Evolutionary conservation across 495 filamentous ascomycete species (phyloP).

Genomic region (Annulohypoxylon bovei): DNA sequence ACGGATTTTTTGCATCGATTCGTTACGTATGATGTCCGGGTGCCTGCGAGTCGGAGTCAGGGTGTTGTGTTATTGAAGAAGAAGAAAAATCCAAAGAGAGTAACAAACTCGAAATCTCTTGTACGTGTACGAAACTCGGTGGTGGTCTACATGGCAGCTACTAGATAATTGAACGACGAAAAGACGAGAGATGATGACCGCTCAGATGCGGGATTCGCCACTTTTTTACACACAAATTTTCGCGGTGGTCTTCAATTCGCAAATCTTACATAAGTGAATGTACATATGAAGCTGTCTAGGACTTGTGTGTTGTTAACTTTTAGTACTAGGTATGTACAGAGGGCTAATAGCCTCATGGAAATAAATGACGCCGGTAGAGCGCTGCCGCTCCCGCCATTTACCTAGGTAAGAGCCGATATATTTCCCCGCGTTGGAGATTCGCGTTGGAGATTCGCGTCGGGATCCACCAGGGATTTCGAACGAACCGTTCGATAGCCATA

Average conservation of each 20-base stretch:
- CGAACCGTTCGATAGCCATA: slow-evolving; percentile 30
- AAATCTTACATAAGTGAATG: not conserved
- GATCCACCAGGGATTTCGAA: slow-evolving; percentile 20
- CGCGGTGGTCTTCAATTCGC: not conserved
- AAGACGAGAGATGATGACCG: slow-evolving; percentile 33
- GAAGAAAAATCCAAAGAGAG: slow-evolving; percentile 2
- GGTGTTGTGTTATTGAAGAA: slow-evolving; percentile 5
- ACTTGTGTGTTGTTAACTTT: not conserved
- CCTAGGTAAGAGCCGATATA: slow-evolving; percentile 38
- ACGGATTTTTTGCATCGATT: slow-evolving; percentile 29
- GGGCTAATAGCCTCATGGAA: not conserved
- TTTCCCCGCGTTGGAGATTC: slow-evolving; percentile 38
- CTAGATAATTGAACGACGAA: slow-evolving; percentile 31
- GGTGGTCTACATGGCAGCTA: no score
- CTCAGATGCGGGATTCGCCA: slow-evolving; percentile 32
- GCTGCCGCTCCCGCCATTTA: slow-evolving; percentile 3
- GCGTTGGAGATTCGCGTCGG: slow-evolving; percentile 32
- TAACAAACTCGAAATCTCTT: slow-evolving; percentile 9
- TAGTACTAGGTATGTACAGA: no score
- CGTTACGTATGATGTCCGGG: not conserved
- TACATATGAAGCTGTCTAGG: not conserved
- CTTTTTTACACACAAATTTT: slow-evolving; percentile 16
- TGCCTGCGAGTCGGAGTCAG: slow-evolving; percentile 22
- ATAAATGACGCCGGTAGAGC: slow-evolving; percentile 24
- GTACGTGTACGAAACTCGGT: slow-evolving; percentile 27